These are phyloP conservation scores for Acer campestre DNA, from an alignment of 345 rosid genomes.

Conservation along the genomic window DNA sequence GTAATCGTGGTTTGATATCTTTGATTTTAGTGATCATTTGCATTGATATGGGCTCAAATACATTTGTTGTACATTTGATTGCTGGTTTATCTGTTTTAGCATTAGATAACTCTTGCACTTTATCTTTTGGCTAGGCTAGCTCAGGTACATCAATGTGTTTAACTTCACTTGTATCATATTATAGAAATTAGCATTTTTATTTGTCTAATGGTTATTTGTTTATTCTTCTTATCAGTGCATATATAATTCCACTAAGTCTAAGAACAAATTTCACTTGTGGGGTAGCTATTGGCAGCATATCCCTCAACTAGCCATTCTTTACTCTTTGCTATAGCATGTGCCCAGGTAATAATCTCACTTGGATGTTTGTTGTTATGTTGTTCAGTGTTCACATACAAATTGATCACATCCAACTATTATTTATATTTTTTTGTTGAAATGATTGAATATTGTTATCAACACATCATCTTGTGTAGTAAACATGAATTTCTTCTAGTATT, in stretches of 20 bases:
- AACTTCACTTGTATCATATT: neutral
- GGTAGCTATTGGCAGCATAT: slow-evolving; percentile 94
- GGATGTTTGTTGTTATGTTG: neutral
- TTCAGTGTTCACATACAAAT: neutral
- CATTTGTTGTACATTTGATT: slow-evolving; percentile 14
- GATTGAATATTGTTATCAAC: too few relatives aligned
- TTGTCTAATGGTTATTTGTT: neutral
- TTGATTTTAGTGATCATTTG: too few relatives aligned
- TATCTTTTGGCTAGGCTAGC: slow-evolving; percentile 92
- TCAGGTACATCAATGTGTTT: slow-evolving; percentile 55
- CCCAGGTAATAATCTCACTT: slow-evolving; percentile 62
- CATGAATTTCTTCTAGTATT: too few relatives aligned
- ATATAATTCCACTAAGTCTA: slow-evolving; percentile 95
- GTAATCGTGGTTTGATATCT: too few relatives aligned
- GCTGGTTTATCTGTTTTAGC: slow-evolving; percentile 96
- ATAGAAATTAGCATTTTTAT: neutral
- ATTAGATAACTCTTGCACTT: slow-evolving; percentile 86
- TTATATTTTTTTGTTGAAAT: too few relatives aligned
- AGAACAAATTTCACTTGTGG: slow-evolving; percentile 95
- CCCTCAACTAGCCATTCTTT: slow-evolving; percentile 64
- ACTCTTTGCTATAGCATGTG: slow-evolving; percentile 85
- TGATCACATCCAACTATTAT: too few relatives aligned
- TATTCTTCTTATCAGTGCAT: slow-evolving; percentile 50
- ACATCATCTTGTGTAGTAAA: too few relatives aligned
- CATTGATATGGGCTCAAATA: too few relatives aligned